Percentiles rank a stretch among this genome's conserved stretches.
These are phyloP conservation scores for Lentinula novae-zelandiae DNA, from an alignment of 1,284 basidiomycete species.

Conservation along the genomic window DNA sequence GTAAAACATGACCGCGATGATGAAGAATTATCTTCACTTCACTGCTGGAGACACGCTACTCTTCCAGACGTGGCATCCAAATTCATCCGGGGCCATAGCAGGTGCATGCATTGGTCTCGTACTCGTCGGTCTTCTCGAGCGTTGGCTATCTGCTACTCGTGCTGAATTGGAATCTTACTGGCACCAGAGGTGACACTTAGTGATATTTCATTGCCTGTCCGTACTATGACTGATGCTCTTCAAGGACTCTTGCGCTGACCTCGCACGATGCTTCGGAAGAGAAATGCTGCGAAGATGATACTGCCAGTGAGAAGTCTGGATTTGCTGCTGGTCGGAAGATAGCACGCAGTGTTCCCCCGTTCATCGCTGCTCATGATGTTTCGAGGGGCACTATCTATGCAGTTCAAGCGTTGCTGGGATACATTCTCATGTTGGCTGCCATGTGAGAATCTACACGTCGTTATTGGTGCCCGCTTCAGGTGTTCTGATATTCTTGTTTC, in stretches of 20 bases:
- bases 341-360: slow-evolving; percentile 45
- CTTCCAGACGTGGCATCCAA: slow-evolving; percentile 68
- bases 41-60: slow-evolving; percentile 57
- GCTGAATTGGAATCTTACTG: slow-evolving; percentile 52
- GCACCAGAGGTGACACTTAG: slow-evolving; percentile 26
- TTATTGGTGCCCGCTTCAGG: not conserved
- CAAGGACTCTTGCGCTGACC: slow-evolving; percentile 25
- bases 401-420: slow-evolving; percentile 53
- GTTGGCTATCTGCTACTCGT: slow-evolving; percentile 59
- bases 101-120: slow-evolving; percentile 74
- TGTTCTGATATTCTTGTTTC: slow-evolving; percentile 11
- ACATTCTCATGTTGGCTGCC: slow-evolving; percentile 65
- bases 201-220: not conserved
- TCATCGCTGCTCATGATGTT: slow-evolving; percentile 57
- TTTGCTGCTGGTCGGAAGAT: slow-evolving; percentile 10
- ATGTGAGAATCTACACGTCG: slow-evolving; percentile 47
- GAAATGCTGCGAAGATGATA: slow-evolving; percentile 7
- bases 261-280: slow-evolving; percentile 10
- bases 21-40: slow-evolving; percentile 69
- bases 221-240: not conserved
- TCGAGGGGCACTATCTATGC: slow-evolving; percentile 57
- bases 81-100: slow-evolving; percentile 60
- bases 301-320: not conserved
- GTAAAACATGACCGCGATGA: slow-evolving; percentile 28
- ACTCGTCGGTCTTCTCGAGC: slow-evolving; percentile 62